phyloP scores from a whole-genome alignment of 768 basidiomycete species.

The Chalciporus piperatus region DNA sequence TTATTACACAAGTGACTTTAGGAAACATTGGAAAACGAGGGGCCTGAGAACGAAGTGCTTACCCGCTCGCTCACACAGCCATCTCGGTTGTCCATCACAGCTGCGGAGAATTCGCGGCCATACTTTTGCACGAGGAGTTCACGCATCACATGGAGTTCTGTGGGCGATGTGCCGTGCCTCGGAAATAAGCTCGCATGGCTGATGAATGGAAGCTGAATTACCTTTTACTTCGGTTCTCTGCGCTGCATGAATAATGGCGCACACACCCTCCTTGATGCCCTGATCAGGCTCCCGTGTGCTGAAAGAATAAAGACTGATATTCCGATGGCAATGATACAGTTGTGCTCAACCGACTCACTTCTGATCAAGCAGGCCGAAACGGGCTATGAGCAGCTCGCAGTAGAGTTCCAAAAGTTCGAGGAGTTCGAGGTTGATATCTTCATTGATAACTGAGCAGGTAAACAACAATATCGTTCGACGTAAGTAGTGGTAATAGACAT shows the following conservation, averaged over 20 bases:
- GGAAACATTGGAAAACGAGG: not conserved
- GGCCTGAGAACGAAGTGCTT: slow-evolving; percentile 25
- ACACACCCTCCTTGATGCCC: slow-evolving; percentile 82
- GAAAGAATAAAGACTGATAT: slow-evolving; percentile 9
- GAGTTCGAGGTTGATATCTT: slow-evolving; percentile 82
- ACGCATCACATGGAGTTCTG: slow-evolving; percentile 82
- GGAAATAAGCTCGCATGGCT: slow-evolving; percentile 3
- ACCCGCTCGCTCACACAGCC: slow-evolving; percentile 82
- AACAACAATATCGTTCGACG: slow-evolving; percentile 14
- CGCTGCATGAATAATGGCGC: slow-evolving; percentile 86
- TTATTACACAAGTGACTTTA: slow-evolving; percentile 27
- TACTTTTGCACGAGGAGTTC: slow-evolving; percentile 97
- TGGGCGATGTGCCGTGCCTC: not conserved
- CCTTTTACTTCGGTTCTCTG: slow-evolving; percentile 91
- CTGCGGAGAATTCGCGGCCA: slow-evolving; percentile 83
- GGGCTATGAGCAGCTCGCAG: slow-evolving; percentile 87
- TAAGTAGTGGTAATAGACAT: slow-evolving; percentile 14
- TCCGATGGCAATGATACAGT: slow-evolving; percentile 3
- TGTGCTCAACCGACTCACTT: slow-evolving; percentile 48
- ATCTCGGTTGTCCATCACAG: slow-evolving; percentile 84
- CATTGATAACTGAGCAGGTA: slow-evolving; percentile 62
- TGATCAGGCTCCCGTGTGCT: slow-evolving; percentile 85
- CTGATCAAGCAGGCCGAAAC: slow-evolving; percentile 89
- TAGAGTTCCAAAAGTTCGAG: slow-evolving; percentile 93
- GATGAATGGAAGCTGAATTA: slow-evolving; percentile 19